A percentile compares a stretch with the other conserved stretches of the same genome.
Conservation (phyloP, 371 early-diverging fungal genomes). For the Mucor indicus region DNA sequence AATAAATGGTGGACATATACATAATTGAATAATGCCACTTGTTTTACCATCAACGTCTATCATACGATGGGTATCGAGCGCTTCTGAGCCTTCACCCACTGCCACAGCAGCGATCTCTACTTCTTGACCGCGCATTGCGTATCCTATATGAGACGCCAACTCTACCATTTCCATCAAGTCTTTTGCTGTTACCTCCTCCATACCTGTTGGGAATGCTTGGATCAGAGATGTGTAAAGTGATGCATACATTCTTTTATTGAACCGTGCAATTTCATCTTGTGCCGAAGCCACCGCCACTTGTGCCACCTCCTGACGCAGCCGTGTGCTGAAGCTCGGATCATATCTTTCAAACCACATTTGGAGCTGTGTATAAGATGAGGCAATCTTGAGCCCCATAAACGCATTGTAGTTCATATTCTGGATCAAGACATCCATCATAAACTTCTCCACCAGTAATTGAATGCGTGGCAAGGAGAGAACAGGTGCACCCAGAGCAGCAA, state of each 20-base stretch:
- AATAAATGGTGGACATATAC: conserved; percentile 39
- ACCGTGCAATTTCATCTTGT: conserved; percentile 22
- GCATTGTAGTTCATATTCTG: conserved; percentile 38
- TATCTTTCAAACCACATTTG: conserved; percentile 28
- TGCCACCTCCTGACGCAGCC: conserved; percentile 45
- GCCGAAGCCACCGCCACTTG: conserved; percentile 28
- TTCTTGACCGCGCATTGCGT: conserved; percentile 47
- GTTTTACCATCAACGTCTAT: conserved; percentile 33
- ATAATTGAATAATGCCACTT: conserved; percentile 33
- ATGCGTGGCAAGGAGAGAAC: conserved; percentile 47
- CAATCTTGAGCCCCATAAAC: conserved; percentile 32
- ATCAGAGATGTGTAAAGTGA: conserved; percentile 35
- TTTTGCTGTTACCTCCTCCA: too few species aligned
- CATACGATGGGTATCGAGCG: conserved; percentile 37
- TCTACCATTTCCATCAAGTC: conserved; percentile 36
- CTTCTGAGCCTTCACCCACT: conserved; percentile 35
- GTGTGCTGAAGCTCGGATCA: conserved; percentile 26
- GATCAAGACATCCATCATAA: conserved; percentile 51
- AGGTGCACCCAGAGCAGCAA: conserved; percentile 25
- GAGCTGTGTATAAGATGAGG: conserved; percentile 22
- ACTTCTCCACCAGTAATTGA: conserved; percentile 57
- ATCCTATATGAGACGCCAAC: conserved; percentile 33
- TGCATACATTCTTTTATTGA: conserved; percentile 32
- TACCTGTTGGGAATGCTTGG: conserved; percentile 38
- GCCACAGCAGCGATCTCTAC: conserved; percentile 45